Evolutionary conservation across 176 grass and related monocot species (phyloP), one percentile per base, ranked within the genome.

Genomic region (Saccharum officinarum): DNA sequence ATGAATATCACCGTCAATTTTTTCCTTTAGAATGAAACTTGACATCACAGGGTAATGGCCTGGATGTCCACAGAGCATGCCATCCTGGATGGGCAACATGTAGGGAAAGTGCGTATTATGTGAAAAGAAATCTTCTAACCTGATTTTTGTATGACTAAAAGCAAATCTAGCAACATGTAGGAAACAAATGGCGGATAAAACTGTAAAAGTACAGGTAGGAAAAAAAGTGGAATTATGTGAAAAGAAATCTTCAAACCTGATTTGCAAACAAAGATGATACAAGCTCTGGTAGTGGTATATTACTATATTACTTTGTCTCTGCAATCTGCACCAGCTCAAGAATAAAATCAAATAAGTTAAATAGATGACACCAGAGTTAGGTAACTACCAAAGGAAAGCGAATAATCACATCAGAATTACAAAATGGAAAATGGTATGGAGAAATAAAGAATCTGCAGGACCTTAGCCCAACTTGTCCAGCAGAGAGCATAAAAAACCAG

Each of bases 341-440:
- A 71, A 77, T 18, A 16, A 67, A 71, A 65, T 14, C 39, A 67
- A 80, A 57, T 7, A 54, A 54, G 31, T 84, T 20, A 59, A 75
- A 79, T 46, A 20, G 54, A 55, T 39, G 16, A 41, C 33, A 31
- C 1, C 10, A 34, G 4, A 80, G 60, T 16, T 12, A 59, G 25
- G 46, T 30, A 36, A 67, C 20, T 28, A 67, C 16, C 23, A 42
- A 79, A 79, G 61, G 4, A 30, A 64, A 64, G 11, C 11, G 30
- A 64, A 64, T 28, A 28, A 30, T 64, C 61, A 64, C 61, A 64
- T 13, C 4, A 28, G 25, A 59, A 8, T 20, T 30, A 61, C 23
- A 69, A 73, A 64, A 64, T 64, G 10, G 61, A 28, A 64, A 64
- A 30, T 28, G 12, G 11, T 30, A 66, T 31, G 1, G 6, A 31